Evolutionary conservation across 371 early-diverging fungal species (phyloP).

Genomic region (Mucor velutinosus): DNA sequence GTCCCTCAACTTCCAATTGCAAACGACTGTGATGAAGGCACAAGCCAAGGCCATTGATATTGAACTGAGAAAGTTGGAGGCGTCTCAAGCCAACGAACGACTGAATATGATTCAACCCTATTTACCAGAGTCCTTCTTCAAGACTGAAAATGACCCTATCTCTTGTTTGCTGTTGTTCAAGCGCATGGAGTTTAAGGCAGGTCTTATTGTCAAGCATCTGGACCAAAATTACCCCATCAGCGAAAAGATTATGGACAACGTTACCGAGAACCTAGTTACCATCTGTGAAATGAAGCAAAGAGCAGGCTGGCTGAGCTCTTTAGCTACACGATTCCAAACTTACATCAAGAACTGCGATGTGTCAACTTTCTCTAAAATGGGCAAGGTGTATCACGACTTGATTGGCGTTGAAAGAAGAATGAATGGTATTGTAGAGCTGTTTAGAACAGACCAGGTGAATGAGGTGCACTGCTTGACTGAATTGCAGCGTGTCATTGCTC

Average conservation of each 20-base stretch:
- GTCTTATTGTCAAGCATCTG: slow-evolving; percentile 75
- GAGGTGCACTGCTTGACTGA: slow-evolving; percentile 63
- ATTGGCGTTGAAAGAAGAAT: slow-evolving; percentile 71
- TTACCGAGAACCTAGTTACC: slow-evolving; percentile 52
- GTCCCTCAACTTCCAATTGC: slow-evolving; percentile 78
- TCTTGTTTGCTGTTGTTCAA: slow-evolving; percentile 75
- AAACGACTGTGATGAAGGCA: slow-evolving; percentile 81
- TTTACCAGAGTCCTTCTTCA: slow-evolving; percentile 83
- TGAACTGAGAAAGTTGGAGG: slow-evolving; percentile 86
- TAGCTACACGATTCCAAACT: slow-evolving; percentile 67
- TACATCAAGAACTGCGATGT: slow-evolving; percentile 70
- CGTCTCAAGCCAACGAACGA: slow-evolving; percentile 79
- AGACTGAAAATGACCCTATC: slow-evolving; percentile 80
- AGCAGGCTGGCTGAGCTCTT: slow-evolving; percentile 69
- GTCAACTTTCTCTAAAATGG: slow-evolving; percentile 70
- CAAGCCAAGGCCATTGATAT: slow-evolving; percentile 90
- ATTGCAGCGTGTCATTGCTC: slow-evolving; percentile 65
- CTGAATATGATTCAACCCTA: slow-evolving; percentile 74
- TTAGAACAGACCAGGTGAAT: slow-evolving; percentile 75
- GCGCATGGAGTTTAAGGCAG: slow-evolving; percentile 81
- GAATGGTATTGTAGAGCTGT: slow-evolving; percentile 68
- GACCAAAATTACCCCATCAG: slow-evolving; percentile 68
- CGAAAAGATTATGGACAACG: slow-evolving; percentile 58
- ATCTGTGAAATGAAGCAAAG: slow-evolving; percentile 70
- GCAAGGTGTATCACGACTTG: slow-evolving; percentile 71